Evolutionary conservation across 1,139 yeast species (phyloP), one percentile per base, ranked within the genome.

Genomic region (Debaryomyces sp.): DNA sequence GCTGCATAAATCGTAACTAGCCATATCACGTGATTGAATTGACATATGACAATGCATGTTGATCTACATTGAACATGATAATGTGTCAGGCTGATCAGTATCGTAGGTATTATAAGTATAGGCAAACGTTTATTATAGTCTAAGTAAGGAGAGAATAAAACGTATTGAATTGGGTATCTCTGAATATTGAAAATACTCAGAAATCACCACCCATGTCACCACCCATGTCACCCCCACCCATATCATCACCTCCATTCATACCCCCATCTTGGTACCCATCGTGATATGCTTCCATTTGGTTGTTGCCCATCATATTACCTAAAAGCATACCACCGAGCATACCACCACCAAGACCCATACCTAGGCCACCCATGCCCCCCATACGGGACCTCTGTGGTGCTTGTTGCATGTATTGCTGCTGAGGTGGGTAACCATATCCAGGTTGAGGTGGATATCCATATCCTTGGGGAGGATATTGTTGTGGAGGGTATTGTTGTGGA

Each of bases 281-380:
- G 22, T 64, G 58, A 21, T 46, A 46, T 13, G 68, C 63, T 42
- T 59, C 66, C 32, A 63, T 57, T 15, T 62, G 62, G 44, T 59
- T 60, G 51, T 81, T 59, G 24, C 61, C 63, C 52, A 81, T 56
- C 39, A 77, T 77, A 24, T 70, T 69, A n/a, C 78, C 80, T 30
- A 85, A 61, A 51, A 86, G 64, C 73, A 84, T 70, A 51, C 95
- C 96, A 50, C 95, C 96, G 6, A 88, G 67, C 49, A 88, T 62
- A 67, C 96, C 96, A 27, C 87, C 94, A 56, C 94, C 95, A 0
- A 84, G 86, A 57, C 96, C 96, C 61, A 85, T 65, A 26, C 87
- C 82, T 70, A 82, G 60, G 33, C 84, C 81, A 13, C 82, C 78
- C 24, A 48, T 48, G 15, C 48, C 47, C 10, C 52, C 52, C 9